These are phyloP conservation scores for Kodamaea kaohsiungensis DNA, from an alignment of 805 yeast genomes.

Conservation along the genomic window DNA sequence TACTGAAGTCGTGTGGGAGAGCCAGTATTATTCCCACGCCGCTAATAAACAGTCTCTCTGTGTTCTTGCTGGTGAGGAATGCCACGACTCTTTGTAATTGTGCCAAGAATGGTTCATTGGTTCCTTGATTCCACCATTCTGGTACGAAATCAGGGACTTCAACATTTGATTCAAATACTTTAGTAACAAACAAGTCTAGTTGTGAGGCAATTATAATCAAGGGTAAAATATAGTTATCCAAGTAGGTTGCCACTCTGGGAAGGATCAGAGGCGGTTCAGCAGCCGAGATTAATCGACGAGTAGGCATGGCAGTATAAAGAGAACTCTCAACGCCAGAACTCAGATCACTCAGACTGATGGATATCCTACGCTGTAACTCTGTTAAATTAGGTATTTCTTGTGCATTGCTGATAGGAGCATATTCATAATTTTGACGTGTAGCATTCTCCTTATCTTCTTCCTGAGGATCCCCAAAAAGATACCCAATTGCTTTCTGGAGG, in stretches of 20 bases:
- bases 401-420: constrained; percentile 30
- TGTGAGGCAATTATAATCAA: constrained; percentile 29
- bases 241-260: constrained; percentile 12
- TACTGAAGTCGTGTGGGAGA: neutral
- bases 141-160: neutral
- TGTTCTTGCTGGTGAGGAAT: constrained; percentile 15
- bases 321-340: neutral
- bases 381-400: constrained; percentile 32
- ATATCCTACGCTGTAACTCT: neutral
- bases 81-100: constrained; percentile 28
- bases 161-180: constrained; percentile 11
- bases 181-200: constrained; percentile 19
- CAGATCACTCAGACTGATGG: constrained; percentile 1
- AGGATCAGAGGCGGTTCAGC: constrained; percentile 21
- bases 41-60: constrained; percentile 24
- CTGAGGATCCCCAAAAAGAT: constrained; percentile 34
- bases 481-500: constrained; percentile 34
- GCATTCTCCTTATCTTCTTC: constrained; percentile 1
- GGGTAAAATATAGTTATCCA: constrained; percentile 32
- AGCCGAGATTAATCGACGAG: neutral
- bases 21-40: constrained; percentile 13
- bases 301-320: neutral
- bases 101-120: constrained; percentile 5
- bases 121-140: constrained; percentile 6
- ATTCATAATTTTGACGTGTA: constrained; percentile 12